Percentiles rank a stretch among this genome's conserved stretches.
phyloP scores from a whole-genome alignment of 176 grass and related monocot genomes.

The Aegilops longissima region DNA sequence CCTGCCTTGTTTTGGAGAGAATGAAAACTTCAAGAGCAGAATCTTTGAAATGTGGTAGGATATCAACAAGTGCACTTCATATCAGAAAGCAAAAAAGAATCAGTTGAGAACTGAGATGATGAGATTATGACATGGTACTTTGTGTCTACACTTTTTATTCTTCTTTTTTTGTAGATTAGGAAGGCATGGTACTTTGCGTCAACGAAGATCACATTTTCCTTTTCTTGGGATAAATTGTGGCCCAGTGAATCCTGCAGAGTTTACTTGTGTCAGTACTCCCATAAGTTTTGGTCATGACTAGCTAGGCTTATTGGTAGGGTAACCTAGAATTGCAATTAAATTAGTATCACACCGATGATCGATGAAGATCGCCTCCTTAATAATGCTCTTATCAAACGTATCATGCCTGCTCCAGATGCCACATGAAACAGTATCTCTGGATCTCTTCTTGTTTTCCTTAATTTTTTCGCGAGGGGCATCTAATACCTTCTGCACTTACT shows the following conservation, averaged over 20 bases:
- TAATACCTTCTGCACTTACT: constrained; percentile 12
- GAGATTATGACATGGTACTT: not conserved
- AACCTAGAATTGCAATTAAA: not conserved
- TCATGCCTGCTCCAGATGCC: constrained; percentile 30
- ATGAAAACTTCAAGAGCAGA: not conserved
- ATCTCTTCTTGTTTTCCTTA: not conserved
- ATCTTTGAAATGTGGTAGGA: not conserved
- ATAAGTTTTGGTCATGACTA: not conserved
- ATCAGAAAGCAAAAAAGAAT: not conserved
- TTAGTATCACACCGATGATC: not conserved
- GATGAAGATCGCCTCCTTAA: not conserved
- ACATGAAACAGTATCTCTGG: constrained; percentile 16
- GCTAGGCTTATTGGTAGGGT: constrained; percentile 2
- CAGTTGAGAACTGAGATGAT: not conserved
- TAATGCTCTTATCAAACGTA: constrained; percentile 25
- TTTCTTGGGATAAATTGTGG: not conserved
- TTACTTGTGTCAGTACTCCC: constrained; percentile 19
- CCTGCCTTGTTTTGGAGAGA: not conserved
- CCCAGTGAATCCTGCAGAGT: constrained; percentile 15
- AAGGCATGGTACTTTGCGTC: not conserved
- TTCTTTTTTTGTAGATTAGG: not conserved
- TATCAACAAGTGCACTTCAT: not conserved
- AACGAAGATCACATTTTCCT: not conserved
- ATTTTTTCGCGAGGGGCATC: not conserved
- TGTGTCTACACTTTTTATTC: constrained; percentile 30